Evolutionary conservation across 768 basidiomycete species (phyloP).

Genomic region (Inosperma sp.): DNA sequence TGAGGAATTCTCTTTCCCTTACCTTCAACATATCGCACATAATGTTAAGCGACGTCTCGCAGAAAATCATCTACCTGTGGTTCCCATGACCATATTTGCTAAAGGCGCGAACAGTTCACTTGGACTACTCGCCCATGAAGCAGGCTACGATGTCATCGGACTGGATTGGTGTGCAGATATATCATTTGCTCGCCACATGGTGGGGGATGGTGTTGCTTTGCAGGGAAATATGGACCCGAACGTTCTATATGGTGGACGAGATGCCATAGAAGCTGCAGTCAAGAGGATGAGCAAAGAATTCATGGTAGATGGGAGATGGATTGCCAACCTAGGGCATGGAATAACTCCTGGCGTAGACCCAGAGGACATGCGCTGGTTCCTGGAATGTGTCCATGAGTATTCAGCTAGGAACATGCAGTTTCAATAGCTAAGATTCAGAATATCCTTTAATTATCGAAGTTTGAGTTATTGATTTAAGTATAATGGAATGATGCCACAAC

Average conservation of each 20-base stretch:
- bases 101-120: constrained; percentile 87
- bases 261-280: constrained; percentile 83
- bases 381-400: constrained; percentile 85
- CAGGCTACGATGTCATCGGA: constrained; percentile 84
- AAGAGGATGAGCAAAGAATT: constrained; percentile 81
- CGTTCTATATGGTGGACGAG: constrained; percentile 77
- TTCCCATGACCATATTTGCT: constrained; percentile 89
- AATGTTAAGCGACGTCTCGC: constrained; percentile 59
- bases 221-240: constrained; percentile 95
- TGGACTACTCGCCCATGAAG: constrained; percentile 48
- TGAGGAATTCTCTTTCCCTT: constrained; percentile 74
- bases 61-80: constrained; percentile 46
- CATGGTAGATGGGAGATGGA: constrained; percentile 75
- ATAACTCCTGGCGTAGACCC: constrained; percentile 95
- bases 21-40: constrained; percentile 65
- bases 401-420: constrained; percentile 36
- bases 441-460: neutral
- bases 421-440: neutral
- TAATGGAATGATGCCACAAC: constrained; percentile 10
- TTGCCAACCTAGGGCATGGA: constrained; percentile 95
- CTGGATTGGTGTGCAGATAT: constrained; percentile 91
- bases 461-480: neutral
- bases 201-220: constrained; percentile 59
- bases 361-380: constrained; percentile 87
- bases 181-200: constrained; percentile 56